phyloP scores from a whole-genome alignment of 2,329 filamentous ascomycete species.

The Penicillium olsonii region DNA sequence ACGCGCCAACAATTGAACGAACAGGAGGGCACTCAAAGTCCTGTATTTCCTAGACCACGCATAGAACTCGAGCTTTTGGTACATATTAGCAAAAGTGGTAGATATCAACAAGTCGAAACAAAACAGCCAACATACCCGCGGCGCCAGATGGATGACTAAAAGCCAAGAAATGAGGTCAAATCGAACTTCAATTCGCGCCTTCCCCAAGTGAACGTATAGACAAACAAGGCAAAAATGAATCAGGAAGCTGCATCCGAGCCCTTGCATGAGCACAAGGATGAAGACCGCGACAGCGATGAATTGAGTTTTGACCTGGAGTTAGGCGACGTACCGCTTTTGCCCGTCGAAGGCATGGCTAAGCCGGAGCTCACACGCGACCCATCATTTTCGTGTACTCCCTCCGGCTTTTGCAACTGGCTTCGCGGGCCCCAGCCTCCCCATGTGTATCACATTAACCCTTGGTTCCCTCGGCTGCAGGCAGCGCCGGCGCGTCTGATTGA shows the following conservation, averaged over 20 bases:
- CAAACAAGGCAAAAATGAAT: too few relatives aligned
- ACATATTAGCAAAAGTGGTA: too few relatives aligned
- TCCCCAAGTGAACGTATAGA: too few relatives aligned
- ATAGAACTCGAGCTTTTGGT: too few relatives aligned
- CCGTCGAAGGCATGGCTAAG: constrained; percentile 5
- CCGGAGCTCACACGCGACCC: constrained; percentile 9
- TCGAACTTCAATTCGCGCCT: not conserved
- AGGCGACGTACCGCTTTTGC: constrained; percentile 21
- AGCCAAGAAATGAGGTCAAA: not conserved
- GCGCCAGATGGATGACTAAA: too few relatives aligned
- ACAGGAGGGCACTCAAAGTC: too few relatives aligned
- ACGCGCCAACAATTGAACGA: too few relatives aligned
- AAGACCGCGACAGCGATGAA: constrained; percentile 13
- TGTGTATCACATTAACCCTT: constrained; percentile 37
- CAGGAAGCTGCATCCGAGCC: not conserved
- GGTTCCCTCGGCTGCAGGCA: constrained; percentile 35
- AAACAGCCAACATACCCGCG: too few relatives aligned
- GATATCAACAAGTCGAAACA: too few relatives aligned
- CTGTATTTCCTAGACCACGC: too few relatives aligned
- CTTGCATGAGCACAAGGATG: constrained; percentile 14
- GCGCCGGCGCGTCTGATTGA: constrained; percentile 36
- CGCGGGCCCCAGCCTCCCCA: constrained; percentile 34
- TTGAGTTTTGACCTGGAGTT: constrained; percentile 20
- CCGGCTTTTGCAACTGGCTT: constrained; percentile 29
- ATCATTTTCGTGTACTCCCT: constrained; percentile 26